phyloP scores from a whole-genome alignment of 129 eudicot genomes.

The Tagetes patula region DNA sequence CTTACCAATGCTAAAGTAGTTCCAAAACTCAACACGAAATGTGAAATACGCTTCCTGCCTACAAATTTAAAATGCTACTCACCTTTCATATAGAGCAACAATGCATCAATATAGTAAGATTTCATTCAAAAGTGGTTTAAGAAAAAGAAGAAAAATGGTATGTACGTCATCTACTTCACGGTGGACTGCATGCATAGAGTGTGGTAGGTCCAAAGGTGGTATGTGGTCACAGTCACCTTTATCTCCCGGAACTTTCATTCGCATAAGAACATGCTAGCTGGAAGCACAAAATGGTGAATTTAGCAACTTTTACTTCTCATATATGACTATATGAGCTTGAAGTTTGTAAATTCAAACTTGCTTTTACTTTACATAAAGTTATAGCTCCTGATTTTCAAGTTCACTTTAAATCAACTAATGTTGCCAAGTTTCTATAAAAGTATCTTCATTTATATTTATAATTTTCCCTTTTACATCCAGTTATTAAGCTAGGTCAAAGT shows the following conservation, averaged over 20 bases:
- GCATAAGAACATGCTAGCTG: slow-evolving; percentile 92
- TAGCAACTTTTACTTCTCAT: neutral
- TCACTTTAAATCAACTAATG: neutral
- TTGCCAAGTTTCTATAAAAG: no score
- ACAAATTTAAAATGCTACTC: slow-evolving; percentile 2
- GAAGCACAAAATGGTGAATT: slow-evolving; percentile 13
- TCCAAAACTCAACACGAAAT: slow-evolving; percentile 94
- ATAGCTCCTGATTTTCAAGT: slow-evolving; percentile 12
- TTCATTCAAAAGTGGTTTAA: neutral
- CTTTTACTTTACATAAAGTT: neutral
- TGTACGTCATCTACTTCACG: slow-evolving; percentile 53
- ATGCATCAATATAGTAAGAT: neutral
- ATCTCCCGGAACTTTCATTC: slow-evolving; percentile 61
- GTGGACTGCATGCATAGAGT: slow-evolving; percentile 61
- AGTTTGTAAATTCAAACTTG: neutral
- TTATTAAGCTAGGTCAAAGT: no score
- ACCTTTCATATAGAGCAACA: neutral
- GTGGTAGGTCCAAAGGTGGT: slow-evolving; percentile 83
- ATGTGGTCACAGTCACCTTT: slow-evolving; percentile 69
- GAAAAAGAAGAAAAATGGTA: neutral
- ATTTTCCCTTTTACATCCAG: no score
- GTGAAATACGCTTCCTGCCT: slow-evolving; percentile 71
- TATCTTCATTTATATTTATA: no score
- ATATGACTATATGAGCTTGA: neutral
- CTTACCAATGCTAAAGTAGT: slow-evolving; percentile 94